Evolutionary conservation across 2,329 filamentous ascomycete species (phyloP), one percentile per base, ranked within the genome.

Genomic region (Colletotrichum ledebouriae): DNA sequence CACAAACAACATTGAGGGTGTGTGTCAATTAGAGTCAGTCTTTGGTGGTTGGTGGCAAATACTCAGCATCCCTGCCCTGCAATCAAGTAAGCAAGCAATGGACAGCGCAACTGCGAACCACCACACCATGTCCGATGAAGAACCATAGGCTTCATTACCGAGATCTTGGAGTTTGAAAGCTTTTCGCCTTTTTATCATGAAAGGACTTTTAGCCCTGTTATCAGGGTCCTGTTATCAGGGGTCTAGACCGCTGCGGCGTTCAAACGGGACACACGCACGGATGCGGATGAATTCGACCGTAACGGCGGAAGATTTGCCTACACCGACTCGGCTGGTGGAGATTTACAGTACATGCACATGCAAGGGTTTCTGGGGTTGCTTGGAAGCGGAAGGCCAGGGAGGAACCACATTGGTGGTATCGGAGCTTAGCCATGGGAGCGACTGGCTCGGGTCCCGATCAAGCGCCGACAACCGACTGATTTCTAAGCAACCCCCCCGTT

Each of bases 401-500:
- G n/a, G n/a, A n/a, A n/a, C n/a, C n/a, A n/a, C n/a, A n/a, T n/a
- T n/a, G 33, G 9, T 11, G 42, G 34, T 11, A 47, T 7, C 2
- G 20, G 20, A 49, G 7, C 7, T 6, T 46, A 15, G 56, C 29
- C 41, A 3, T 13, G 25, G 37, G 25, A 11, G 29, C 25, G 7
- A 47, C 15, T 9, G 17, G n/a, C 39, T 55, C 59, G 39, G 29
- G 59, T 12, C 0, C 3, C 12, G 17, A 6, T 17, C 17, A 33
- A 29, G 44, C 10, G 22, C 62, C 55, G 46, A 49, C 17, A 15
- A 12, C 25, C 13, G 17, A 52, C 9, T 11, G 46, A 64, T 58
- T 64, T 59, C 44, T 64, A 59, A 64, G 55, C 60, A 9, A 13
- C 17, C 39, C 9, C 42, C 7, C 7, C 29, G 33, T 20, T 47